Base-by-base conservation (phyloP, 192 early-diverging fungal species). In the Allomyces macrogynus region DNA sequence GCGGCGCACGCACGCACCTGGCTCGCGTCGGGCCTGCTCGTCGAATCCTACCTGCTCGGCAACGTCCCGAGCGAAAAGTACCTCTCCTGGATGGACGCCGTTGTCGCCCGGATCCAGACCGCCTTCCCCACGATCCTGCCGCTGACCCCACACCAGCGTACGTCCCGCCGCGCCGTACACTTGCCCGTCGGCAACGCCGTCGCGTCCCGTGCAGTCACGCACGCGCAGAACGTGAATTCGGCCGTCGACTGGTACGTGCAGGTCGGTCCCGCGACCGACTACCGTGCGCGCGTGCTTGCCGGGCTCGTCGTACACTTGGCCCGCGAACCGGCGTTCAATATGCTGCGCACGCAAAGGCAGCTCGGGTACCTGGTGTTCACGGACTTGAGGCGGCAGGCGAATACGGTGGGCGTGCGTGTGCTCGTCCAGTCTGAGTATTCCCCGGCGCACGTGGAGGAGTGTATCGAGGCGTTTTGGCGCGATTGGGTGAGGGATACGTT, bases 301-400 rank as follows among this genome's bases (percentile, higher is more conserved):
- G 76, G 80, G 43, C 78, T 98, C 61, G 66, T 91, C 64, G 79
- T 83, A 16, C 89, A 94, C 65, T 89, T 98, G 54, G 73, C 84
- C 22, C 77, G 86, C 61, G 93, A 98, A 71, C 90, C 92, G 32
- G 87, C 80, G 68, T 98, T 96, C 74, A 86, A 96, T 75, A 86
- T 93, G 67, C 75, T 98, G 62, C 80, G 95, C 24, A 98, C 95
- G 20, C 92, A 96, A 71, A 87, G 89, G 70, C 84, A 89, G 68
- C 78, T 90, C 11, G 88, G 88, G 2, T 87, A 88, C 68, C 73
- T 87, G 64, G 88, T 91, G 0, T 84, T 79, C 49, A 85, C 81
- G 67, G 83, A 84, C 10, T 73, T 87, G 23, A 76, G 86, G 62
- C 86, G 85, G 73, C 80, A 78, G 64, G 83, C 87, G 26, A 90